Evolutionary conservation across 306 rosid genomes (phyloP).

Genomic region (Carpinus fangiana): DNA sequence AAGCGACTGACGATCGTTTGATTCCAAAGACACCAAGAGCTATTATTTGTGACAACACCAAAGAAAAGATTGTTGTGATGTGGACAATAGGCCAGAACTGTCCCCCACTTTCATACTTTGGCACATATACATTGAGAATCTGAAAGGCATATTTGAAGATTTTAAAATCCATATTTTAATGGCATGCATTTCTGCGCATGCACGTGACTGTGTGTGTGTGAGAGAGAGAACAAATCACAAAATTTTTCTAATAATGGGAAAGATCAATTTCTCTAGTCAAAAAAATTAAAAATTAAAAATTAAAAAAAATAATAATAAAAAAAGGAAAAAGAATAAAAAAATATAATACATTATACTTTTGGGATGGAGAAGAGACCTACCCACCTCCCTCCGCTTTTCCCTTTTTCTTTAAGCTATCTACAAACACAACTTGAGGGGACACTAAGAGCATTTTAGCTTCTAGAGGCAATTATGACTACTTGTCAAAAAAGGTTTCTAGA

Average conservation of each 20-base stretch:
- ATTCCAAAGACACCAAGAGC: conserved; percentile 88
- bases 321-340: background rate
- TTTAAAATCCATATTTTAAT: background rate
- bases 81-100: conserved; percentile 79
- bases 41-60: conserved; percentile 69
- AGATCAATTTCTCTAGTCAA: background rate
- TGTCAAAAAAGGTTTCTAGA: background rate
- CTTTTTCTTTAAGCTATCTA: background rate
- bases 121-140: conserved; percentile 79
- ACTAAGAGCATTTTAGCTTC: background rate
- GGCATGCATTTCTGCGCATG: background rate
- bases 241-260: background rate
- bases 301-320: too few species aligned
- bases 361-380: background rate
- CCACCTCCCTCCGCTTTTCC: background rate
- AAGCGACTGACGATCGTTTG: conserved; percentile 62
- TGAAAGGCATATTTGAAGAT: conserved; percentile 27
- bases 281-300: background rate
- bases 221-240: conserved; percentile 3
- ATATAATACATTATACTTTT: background rate
- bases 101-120: conserved; percentile 75
- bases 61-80: conserved; percentile 64
- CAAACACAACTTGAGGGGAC: background rate
- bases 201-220: background rate
- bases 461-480: background rate